These are phyloP conservation scores for Pseudogymnoascus sp. DNA, from an alignment of 2,329 filamentous ascomycete genomes.

Conservation along the genomic window DNA sequence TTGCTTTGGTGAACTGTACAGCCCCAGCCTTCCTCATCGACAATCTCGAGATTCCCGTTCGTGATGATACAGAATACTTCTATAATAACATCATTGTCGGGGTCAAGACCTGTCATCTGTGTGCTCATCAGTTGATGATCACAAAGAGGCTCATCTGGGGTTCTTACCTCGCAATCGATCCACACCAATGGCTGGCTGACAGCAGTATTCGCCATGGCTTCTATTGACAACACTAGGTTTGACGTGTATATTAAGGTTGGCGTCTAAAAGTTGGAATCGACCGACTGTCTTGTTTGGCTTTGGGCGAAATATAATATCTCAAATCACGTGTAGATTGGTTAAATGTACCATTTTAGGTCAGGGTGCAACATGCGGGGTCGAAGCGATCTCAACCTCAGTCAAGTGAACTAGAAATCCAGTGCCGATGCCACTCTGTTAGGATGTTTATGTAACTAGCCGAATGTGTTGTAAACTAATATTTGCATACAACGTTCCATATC, in stretches of 20 bases:
- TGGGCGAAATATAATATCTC: background rate
- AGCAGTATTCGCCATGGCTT: background rate
- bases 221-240: background rate
- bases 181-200: slow-evolving; percentile 22
- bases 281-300: background rate
- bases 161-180: slow-evolving; percentile 27
- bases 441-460: background rate
- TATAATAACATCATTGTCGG: slow-evolving; percentile 72
- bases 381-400: background rate
- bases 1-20: slow-evolving; percentile 66
- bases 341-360: background rate
- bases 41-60: slow-evolving; percentile 63
- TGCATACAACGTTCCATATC: background rate
- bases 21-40: slow-evolving; percentile 73
- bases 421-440: background rate
- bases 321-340: slow-evolving; percentile 3
- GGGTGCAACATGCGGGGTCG: background rate
- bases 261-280: background rate
- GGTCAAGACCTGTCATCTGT: slow-evolving; percentile 89
- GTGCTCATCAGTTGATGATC: slow-evolving; percentile 1
- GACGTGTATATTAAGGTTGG: background rate
- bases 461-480: background rate
- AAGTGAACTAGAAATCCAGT: background rate
- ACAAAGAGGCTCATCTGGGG: background rate
- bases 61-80: slow-evolving; percentile 92